Evolutionary conservation across 2,329 filamentous ascomycete species (phyloP), one percentile per base, ranked within the genome.

Genomic region (Diaporthe destruens): DNA sequence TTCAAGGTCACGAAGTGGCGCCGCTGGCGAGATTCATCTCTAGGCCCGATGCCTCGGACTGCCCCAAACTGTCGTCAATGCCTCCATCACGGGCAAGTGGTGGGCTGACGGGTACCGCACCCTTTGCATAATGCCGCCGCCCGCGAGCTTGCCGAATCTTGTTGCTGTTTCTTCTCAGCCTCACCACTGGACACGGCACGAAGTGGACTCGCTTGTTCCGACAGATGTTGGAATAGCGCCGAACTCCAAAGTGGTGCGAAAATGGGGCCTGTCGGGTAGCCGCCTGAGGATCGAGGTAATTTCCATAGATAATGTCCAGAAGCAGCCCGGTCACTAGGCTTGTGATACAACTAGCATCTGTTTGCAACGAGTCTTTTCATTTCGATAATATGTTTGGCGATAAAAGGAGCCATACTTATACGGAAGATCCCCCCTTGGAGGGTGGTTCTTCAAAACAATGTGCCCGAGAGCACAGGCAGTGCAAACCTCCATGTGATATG

Each of bases 401-500:
- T 59, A 47, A 32, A 59, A 23, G 63, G 34, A 49, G 63, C 59
- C 42, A 51, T 74, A 34, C 51, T 74, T 47, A 57, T 74, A 74
- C 69, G 72, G 32, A 39, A 1, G 47, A 49, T 53, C 56, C 55
- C 36, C 34, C 42, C 39, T n/a, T 39, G 29, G 55, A 25, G 63
- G 34, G 25, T 49, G 32, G 32, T 51, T 34, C 51, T 42, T n/a
- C 34, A 9, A 29, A 65, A 53, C 39, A 65, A 36, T 36, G 42
- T 20, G 44, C 55, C 61, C 44, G 54, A 36, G 23, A 49, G 56
- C 55, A 47, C 39, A 65, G 47, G 71, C 63, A 69, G 36, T 55
- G 56, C 42, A 34, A 65, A 69, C 56, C 14, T 55, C 55, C 49
- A 14, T 16, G 29, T 72, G 57, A 69, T 69, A 56, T 80, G 80